Conservation (phyloP, 805 yeast species). For the Yarrowia osloensis region DNA sequence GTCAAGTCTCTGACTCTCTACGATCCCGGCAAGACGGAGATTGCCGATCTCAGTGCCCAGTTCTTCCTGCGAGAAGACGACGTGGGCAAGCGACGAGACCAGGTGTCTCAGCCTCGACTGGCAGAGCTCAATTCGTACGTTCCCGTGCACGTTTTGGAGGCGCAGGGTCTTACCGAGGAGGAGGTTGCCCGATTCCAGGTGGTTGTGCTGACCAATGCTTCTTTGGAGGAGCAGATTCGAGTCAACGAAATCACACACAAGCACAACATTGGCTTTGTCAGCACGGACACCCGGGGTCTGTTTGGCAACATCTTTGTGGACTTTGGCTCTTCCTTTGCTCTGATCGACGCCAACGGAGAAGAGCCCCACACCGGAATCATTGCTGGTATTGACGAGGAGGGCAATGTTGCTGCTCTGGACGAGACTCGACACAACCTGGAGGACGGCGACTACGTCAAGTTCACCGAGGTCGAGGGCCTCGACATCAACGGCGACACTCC, state of each 20-base stretch:
- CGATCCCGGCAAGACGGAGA: constrained; percentile 70
- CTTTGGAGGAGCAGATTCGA: constrained; percentile 71
- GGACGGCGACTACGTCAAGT: constrained; percentile 88
- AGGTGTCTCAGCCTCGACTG: constrained; percentile 63
- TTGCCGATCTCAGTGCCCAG: constrained; percentile 83
- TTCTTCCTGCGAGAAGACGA: constrained; percentile 75
- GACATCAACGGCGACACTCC: constrained; percentile 72
- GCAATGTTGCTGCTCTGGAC: constrained; percentile 90
- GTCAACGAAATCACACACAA: constrained; percentile 76
- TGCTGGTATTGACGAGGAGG: constrained; percentile 82
- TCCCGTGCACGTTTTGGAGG: constrained; percentile 67
- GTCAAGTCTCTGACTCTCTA: constrained; percentile 85
- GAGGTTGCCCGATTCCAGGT: constrained; percentile 67
- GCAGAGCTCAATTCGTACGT: constrained; percentile 88
- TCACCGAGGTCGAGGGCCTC: constrained; percentile 82
- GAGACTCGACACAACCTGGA: constrained; percentile 91
- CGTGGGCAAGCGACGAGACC: constrained; percentile 77
- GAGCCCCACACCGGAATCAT: constrained; percentile 87
- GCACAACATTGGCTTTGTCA: constrained; percentile 72
- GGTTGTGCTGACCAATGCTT: constrained; percentile 73
- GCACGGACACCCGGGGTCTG: constrained; percentile 82
- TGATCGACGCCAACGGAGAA: constrained; percentile 87
- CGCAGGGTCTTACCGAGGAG: constrained; percentile 54
- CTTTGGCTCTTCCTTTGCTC: constrained; percentile 77
- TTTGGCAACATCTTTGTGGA: constrained; percentile 90